These are phyloP conservation scores for Dryas octopetala DNA, from an alignment of 306 rosid species.

Conservation along the genomic window DNA sequence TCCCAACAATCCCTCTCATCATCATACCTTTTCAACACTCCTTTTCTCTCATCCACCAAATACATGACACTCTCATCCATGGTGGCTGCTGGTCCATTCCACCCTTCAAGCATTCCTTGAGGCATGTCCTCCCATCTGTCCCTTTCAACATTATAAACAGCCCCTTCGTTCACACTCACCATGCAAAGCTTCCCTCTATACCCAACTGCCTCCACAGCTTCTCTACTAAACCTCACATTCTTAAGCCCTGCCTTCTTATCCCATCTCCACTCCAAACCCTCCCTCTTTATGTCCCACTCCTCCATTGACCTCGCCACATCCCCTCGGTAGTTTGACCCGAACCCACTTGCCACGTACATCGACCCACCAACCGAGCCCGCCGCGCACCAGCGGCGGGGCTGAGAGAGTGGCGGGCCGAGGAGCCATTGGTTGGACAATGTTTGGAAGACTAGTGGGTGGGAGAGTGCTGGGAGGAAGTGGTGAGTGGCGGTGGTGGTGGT, in stretches of 20 bases:
- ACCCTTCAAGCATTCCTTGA: background rate
- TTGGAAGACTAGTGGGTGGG: background rate
- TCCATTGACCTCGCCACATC: constrained; percentile 7
- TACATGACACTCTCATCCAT: background rate
- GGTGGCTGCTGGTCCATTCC: background rate
- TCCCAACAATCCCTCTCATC: background rate
- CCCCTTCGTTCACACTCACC: constrained; percentile 6
- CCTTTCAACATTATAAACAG: background rate
- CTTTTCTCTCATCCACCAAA: constrained; percentile 3
- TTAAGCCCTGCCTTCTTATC: constrained; percentile 1
- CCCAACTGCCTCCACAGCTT: constrained; percentile 2
- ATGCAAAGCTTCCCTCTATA: constrained; percentile 10
- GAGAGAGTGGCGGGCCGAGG: background rate
- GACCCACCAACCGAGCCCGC: background rate
- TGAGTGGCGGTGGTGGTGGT: background rate
- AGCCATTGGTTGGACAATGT: background rate
- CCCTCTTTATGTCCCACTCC: background rate
- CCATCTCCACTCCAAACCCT: background rate
- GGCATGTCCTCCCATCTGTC: constrained; percentile 4
- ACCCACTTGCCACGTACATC: background rate
- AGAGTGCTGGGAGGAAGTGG: background rate
- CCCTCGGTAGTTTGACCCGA: background rate
- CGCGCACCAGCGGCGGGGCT: background rate
- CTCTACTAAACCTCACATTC: constrained; percentile 9
- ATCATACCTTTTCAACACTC: background rate